A percentile compares a stretch with the other conserved stretches of the same genome.
phyloP scores from a whole-genome alignment of 345 rosid genomes.

The Citrus inodora region DNA sequence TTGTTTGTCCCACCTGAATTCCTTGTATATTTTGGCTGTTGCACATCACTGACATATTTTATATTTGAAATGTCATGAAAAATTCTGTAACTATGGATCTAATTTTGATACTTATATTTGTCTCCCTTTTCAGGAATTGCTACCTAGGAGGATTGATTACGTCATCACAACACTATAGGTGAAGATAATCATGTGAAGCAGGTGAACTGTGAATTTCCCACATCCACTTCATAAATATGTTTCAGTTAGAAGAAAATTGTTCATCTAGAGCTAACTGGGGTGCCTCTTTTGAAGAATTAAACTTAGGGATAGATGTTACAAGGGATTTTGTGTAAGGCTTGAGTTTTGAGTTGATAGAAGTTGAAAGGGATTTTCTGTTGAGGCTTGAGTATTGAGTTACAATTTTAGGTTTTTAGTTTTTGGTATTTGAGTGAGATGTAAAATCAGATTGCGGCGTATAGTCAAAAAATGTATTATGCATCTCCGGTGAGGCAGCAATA shows the following conservation, averaged over 20 bases:
- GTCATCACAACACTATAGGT: constrained; percentile 31
- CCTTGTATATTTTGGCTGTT: background rate
- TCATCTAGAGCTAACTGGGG: constrained; percentile 62
- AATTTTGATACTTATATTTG: constrained; percentile 4
- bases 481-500: constrained; percentile 71
- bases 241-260: constrained; percentile 41
- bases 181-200: constrained; percentile 50
- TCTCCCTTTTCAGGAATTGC: constrained; percentile 52
- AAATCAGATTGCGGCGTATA: constrained; percentile 63
- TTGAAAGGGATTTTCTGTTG: constrained; percentile 50
- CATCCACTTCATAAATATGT: constrained; percentile 31
- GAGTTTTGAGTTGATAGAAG: constrained; percentile 59
- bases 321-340: constrained; percentile 61
- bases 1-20: background rate
- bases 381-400: constrained; percentile 54
- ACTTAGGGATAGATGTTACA: constrained; percentile 45
- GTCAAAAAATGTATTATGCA: constrained; percentile 65
- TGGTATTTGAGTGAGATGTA: constrained; percentile 66
- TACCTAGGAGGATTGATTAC: constrained; percentile 44
- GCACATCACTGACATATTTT: background rate
- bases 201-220: constrained; percentile 47
- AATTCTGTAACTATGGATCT: background rate
- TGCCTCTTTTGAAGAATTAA: constrained; percentile 49
- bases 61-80: background rate
- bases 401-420: constrained; percentile 29